Evolutionary conservation across 768 basidiomycete genomes (phyloP), one percentile per base, ranked within the genome.

Genomic region (Flagelloscypha sp.): DNA sequence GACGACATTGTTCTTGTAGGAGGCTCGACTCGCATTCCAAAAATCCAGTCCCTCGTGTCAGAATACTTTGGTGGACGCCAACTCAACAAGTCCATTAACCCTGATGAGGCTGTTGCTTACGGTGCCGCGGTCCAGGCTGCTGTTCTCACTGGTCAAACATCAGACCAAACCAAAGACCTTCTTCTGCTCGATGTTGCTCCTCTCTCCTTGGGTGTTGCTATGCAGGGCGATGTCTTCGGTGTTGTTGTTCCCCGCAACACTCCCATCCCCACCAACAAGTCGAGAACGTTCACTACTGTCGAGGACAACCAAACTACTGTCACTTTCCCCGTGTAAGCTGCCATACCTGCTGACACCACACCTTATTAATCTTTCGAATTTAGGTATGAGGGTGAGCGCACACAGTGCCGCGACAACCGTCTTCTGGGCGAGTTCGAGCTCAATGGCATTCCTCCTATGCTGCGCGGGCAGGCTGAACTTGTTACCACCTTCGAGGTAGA

Each of bases 281-380:
- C 90, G 24, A 76, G 95, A 56, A 87, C 86, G 33, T 99, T 99
- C 76, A 99, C 95, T 49, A 99, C 95, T 36, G 95, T 99, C 46
- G 95, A 99, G 77, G 95, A 99, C 74, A 99, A 98, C 75, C 95
- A 98, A 68, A 99, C 95, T 43, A 94, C 88, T 43, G 95, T 99
- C 68, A 97, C 94, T 47, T 99, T 98, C 89, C 95, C 95, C 51
- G 95, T 99, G 78, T 83, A 67, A 54, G 77, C 55, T 25, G 45
- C 23, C 30, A 8, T 16, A 11, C 18, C 12, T 28, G 23, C 9
- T 28, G 23, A 13, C 1, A 13, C n/a, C 23, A 29, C 8, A 11
- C n/a, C 18, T 33, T 24, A 21, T 36, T 12, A 13, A 10, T 5
- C 39, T 46, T 16, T 52, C 21, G 34, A 33, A 11, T 44, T 12